Evolutionary conservation across 257 asterid genomes (phyloP).

Genomic region (Solanum habrochaites): DNA sequence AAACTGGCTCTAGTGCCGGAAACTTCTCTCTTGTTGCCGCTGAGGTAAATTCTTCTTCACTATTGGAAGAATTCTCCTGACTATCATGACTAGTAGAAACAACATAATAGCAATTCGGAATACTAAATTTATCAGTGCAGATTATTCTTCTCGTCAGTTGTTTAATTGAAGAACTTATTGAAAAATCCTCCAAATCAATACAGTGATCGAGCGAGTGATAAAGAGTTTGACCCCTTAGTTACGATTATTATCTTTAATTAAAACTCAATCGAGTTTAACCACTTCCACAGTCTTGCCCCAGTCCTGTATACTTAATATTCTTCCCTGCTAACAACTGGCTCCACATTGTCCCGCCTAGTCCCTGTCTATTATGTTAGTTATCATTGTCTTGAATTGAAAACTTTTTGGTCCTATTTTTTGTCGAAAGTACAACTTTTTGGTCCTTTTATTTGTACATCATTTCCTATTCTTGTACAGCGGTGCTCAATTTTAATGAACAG

Average conservation of each 20-base stretch:
- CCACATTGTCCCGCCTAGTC: not conserved
- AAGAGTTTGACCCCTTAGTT: not conserved
- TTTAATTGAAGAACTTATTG: not conserved
- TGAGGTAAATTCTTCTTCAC: slow-evolving; percentile 35
- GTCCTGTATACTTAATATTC: not conserved
- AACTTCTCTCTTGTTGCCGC: slow-evolving; percentile 77
- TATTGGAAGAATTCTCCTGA: not conserved
- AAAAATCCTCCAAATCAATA: not conserved
- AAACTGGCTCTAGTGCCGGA: slow-evolving; percentile 69
- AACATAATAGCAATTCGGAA: not conserved
- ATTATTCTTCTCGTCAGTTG: not conserved
- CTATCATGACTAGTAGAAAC: not conserved
- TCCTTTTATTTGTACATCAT: not conserved
- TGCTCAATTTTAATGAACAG: not conserved
- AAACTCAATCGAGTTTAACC: not conserved
- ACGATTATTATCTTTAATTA: not conserved
- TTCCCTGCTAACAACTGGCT: not conserved
- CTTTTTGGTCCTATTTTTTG: not conserved
- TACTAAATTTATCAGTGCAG: not conserved
- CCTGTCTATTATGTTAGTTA: not conserved
- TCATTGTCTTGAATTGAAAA: not conserved
- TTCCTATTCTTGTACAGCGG: not conserved
- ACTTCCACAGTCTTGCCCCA: not conserved
- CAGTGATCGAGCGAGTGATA: not conserved
- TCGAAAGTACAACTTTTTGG: not conserved